Conservation (phyloP, 306 rosid species). For the Malus orientalis region DNA sequence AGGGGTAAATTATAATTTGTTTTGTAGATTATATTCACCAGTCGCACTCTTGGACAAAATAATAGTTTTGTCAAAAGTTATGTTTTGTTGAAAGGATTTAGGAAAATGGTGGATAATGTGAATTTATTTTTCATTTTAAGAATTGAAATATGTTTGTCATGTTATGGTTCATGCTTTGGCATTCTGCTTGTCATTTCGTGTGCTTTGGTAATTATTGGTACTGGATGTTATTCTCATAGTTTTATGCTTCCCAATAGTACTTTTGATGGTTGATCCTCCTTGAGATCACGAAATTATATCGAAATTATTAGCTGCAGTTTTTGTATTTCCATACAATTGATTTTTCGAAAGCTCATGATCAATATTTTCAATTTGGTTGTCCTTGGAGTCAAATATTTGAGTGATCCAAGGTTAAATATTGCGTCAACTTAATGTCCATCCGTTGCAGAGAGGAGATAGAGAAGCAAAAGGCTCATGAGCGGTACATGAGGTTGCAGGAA, state of each 20-base stretch:
- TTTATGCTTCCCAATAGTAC: background rate
- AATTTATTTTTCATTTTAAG: background rate
- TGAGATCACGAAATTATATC: no score
- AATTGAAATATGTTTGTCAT: background rate
- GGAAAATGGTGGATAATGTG: background rate
- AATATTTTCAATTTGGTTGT: background rate
- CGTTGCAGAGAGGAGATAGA: constrained; percentile 80
- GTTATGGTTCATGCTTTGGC: background rate
- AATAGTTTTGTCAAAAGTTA: background rate
- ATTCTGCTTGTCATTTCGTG: background rate
- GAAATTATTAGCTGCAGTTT: background rate
- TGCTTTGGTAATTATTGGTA: background rate
- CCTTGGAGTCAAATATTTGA: background rate
- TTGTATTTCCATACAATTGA: background rate
- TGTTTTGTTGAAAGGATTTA: background rate
- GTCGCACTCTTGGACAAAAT: background rate
- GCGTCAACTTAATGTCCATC: background rate
- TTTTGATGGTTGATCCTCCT: background rate
- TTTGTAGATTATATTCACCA: background rate
- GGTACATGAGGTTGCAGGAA: constrained; percentile 84
- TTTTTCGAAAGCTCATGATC: background rate
- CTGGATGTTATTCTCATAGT: background rate
- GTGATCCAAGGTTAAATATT: background rate
- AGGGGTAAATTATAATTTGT: background rate
- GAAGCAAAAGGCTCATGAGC: constrained; percentile 92